Evolutionary conservation across 2,329 filamentous ascomycete species (phyloP), one percentile per base, ranked within the genome.

Genomic region (Ascomycota sp.): DNA sequence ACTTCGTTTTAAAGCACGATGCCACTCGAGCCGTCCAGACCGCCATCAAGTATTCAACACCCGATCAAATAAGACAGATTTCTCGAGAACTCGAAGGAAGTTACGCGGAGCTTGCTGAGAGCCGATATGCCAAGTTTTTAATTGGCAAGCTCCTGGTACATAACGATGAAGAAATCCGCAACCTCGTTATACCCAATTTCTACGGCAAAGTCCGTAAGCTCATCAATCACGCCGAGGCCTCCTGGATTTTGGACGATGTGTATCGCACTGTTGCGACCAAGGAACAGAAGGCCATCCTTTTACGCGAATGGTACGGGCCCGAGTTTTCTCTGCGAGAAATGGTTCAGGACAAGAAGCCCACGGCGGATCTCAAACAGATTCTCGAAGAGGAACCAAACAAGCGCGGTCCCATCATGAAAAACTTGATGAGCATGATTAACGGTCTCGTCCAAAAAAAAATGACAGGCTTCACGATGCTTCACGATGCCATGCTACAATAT

Each of bases 1-100:
- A 95, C 37, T 93, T 95, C 41, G 86, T 94, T 13, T 79, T 98
- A 57, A 98, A 98, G 67, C 89, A 98, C 52, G 89, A 98, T 50
- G 81, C 83, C 23, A 86, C 93, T n/a, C 71, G 89, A 41, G 83
- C 93, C 25, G 78, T 98, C 19, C 89, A 98, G 57, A 94, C 85
- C 9, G 89, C 86, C 23, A 70, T 98, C 55, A 98, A 98, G 55
- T 98, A 98, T 55, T 78, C 82, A 28, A 91, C 76, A 27, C 63
- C 72, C 32, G 75, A 79, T 35, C 85, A 94, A 56, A 69, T 81
- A 46, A 80, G 75, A 52, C 70, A 75, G 57, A 94, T 98, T 44
- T 82, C 85, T 7, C 63, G 61, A 34, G 89, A 98, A 52, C 64
- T 98, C 32, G 73, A 79, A 52, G 83, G 85, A 12, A 75, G 76